Evolutionary conservation across 2,329 filamentous ascomycete species (phyloP).

Genomic region (Fusarium dimerum): DNA sequence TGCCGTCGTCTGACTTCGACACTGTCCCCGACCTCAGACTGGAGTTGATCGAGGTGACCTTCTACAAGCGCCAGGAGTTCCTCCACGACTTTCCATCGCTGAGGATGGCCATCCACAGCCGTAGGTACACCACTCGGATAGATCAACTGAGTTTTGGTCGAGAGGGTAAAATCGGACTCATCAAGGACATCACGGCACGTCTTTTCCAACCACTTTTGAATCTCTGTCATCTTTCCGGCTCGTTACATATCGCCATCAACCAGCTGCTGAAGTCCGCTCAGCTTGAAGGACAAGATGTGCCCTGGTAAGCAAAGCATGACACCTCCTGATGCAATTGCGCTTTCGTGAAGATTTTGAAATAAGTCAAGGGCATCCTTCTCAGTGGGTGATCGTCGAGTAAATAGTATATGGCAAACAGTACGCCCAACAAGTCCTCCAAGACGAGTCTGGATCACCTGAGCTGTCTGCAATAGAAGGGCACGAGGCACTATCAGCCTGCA

Average conservation of each 20-base stretch:
- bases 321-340: constrained; percentile 43
- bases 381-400: constrained; percentile 51
- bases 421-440: constrained; percentile 56
- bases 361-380: constrained; percentile 32
- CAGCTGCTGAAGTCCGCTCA: constrained; percentile 60
- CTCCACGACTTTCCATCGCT: constrained; percentile 51
- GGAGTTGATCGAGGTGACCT: constrained; percentile 39
- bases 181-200: constrained; percentile 63
- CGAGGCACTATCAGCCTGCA: constrained; percentile 58
- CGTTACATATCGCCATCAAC: constrained; percentile 45
- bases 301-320: constrained; percentile 63
- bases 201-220: constrained; percentile 51
- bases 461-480: constrained; percentile 57
- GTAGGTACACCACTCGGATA: constrained; percentile 54
- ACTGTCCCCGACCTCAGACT: constrained; percentile 36
- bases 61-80: constrained; percentile 43
- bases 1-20: constrained; percentile 49
- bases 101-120: constrained; percentile 52
- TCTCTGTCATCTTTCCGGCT: constrained; percentile 49
- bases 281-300: constrained; percentile 63
- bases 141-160: constrained; percentile 56
- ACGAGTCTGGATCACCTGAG: constrained; percentile 53
- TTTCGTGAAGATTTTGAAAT: constrained; percentile 39
- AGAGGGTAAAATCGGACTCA: constrained; percentile 60
- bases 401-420: constrained; percentile 56